These are phyloP conservation scores for Cyclotella kingstonii DNA, from an alignment of 108 stramenopile genomes.

Conservation along the genomic window DNA sequence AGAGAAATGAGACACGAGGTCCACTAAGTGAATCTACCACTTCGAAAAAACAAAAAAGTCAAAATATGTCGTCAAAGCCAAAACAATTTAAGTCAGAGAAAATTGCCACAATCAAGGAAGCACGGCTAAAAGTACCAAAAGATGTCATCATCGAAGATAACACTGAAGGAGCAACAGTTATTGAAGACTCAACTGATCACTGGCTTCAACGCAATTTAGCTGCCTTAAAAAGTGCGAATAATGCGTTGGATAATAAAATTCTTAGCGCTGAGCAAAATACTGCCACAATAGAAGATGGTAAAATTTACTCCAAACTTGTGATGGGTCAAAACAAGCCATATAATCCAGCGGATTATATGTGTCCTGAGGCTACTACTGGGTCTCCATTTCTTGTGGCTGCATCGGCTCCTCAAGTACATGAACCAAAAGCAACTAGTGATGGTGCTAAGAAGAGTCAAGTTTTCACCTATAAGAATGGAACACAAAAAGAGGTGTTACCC, in stretches of 20 bases:
- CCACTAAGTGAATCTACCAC: conserved; percentile 12
- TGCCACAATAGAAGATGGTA: background rate
- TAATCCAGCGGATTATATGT: conserved; percentile 42
- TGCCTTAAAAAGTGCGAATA: conserved; percentile 18
- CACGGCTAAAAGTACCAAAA: background rate
- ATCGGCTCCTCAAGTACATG: no score
- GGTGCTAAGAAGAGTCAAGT: conserved; percentile 16
- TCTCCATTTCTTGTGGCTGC: background rate
- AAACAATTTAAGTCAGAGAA: no score
- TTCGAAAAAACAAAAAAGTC: background rate
- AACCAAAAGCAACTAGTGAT: conserved; percentile 4
- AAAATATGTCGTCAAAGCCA: no score
- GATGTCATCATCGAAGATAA: background rate
- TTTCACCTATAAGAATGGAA: conserved; percentile 54
- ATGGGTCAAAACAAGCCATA: conserved; percentile 30
- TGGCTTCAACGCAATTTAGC: conserved; percentile 23
- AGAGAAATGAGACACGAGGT: background rate
- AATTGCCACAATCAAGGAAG: conserved; percentile 2
- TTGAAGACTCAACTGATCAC: conserved; percentile 18
- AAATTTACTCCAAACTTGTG: background rate
- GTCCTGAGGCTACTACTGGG: background rate
- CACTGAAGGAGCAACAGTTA: background rate
- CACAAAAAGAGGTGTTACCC: conserved; percentile 47
- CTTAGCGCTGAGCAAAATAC: background rate
- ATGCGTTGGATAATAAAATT: conserved; percentile 4